These are phyloP conservation scores for Cladophialophora chaetospira DNA, from an alignment of 2,329 filamentous ascomycete species.

Conservation along the genomic window DNA sequence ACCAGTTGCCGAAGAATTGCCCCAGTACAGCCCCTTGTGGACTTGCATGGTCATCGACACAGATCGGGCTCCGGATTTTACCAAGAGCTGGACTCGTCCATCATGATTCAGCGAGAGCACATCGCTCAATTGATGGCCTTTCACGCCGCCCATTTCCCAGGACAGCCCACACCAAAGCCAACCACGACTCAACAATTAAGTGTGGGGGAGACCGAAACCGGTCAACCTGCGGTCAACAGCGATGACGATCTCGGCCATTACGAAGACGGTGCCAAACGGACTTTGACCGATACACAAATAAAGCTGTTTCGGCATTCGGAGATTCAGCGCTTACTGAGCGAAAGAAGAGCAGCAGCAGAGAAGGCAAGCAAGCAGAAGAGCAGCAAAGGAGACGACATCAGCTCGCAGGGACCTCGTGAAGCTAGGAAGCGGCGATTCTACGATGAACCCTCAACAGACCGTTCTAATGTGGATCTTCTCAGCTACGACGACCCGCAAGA, in stretches of 20 bases:
- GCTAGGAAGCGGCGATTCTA: conserved; percentile 18
- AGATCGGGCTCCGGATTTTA: too few relatives aligned
- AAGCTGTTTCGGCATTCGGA: conserved; percentile 89
- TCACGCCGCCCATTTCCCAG: conserved; percentile 29
- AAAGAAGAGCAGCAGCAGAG: conserved; percentile 37
- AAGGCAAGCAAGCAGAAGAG: conserved; percentile 18
- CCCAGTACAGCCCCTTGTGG: background rate
- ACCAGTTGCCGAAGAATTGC: background rate
- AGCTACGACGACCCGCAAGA: conserved; percentile 26
- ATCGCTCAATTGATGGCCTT: conserved; percentile 25
- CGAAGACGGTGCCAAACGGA: conserved; percentile 80
- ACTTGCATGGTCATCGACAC: background rate
- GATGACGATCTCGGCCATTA: conserved; percentile 72
- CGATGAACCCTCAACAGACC: conserved; percentile 4
- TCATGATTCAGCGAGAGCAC: conserved; percentile 20
- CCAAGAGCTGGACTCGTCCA: too few relatives aligned
- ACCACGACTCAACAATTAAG: background rate
- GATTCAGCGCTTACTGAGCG: conserved; percentile 69
- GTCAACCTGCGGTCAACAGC: background rate
- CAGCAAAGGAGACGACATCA: conserved; percentile 6
- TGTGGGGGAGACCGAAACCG: background rate
- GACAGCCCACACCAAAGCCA: conserved; percentile 24
- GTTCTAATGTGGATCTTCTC: conserved; percentile 17
- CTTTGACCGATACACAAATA: conserved; percentile 88
- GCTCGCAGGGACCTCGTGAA: background rate